phyloP scores from a whole-genome alignment of 179 eudicot genomes.

The Nepenthes alata region DNA sequence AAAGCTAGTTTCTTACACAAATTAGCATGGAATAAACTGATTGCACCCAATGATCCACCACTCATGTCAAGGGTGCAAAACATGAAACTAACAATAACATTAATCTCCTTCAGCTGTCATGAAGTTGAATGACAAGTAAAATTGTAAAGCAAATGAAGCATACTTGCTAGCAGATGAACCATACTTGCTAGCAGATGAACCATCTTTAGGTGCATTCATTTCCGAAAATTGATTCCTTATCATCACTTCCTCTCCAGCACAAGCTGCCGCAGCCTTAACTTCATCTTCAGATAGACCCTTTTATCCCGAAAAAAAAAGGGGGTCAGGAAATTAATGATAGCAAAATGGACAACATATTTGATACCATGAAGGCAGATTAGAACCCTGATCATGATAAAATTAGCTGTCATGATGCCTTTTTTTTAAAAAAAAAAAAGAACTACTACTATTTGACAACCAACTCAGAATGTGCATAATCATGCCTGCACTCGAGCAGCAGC shows the following conservation, averaged over 20 bases:
- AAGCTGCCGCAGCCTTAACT: slow-evolving; percentile 87
- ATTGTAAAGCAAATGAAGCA: slow-evolving; percentile 4
- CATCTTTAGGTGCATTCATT: slow-evolving; percentile 91
- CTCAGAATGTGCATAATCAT: slow-evolving; percentile 9
- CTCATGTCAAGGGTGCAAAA: no score
- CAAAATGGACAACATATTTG: neutral
- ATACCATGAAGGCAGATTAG: neutral
- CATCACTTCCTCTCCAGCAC: slow-evolving; percentile 96
- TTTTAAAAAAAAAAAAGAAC: neutral
- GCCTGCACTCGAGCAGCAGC: slow-evolving; percentile 87
- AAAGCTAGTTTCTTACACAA: no score
- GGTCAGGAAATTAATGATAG: neutral
- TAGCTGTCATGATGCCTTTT: neutral
- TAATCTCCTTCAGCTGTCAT: neutral
- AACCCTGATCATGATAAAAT: neutral
- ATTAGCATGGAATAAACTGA: no score
- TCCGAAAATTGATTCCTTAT: slow-evolving; percentile 93
- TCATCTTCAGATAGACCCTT: slow-evolving; percentile 98
- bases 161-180: neutral
- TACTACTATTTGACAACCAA: neutral
- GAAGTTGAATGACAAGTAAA: neutral
- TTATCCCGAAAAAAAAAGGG: slow-evolving; percentile 3
- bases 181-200: slow-evolving; percentile 81
- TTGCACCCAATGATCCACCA: no score
- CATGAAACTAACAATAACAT: no score